Conservation (phyloP, 192 early-diverging fungal genomes). For the Haplosporangium gracile region DNA sequence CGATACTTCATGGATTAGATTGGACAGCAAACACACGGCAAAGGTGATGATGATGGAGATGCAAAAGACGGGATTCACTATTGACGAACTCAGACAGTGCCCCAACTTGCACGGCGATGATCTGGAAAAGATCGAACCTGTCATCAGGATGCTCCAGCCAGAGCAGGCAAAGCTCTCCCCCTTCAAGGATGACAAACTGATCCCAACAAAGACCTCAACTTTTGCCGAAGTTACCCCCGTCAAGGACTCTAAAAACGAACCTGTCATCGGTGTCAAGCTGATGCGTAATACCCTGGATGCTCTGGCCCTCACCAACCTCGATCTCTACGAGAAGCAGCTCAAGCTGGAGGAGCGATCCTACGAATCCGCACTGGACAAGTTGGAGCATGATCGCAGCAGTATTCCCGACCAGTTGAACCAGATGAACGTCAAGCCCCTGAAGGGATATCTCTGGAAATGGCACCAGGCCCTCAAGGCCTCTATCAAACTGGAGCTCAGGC, state of each 20-base stretch:
- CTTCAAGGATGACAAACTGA: conserved; percentile 3
- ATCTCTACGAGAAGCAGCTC: conserved; percentile 80
- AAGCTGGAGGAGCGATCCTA: conserved; percentile 88
- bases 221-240: conserved; percentile 26
- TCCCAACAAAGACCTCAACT: conserved; percentile 12
- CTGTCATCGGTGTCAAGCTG: conserved; percentile 80
- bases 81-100: conserved; percentile 28
- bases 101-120: conserved; percentile 44
- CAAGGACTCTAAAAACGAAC: conserved; percentile 46
- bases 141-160: conserved; percentile 33
- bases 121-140: conserved; percentile 33
- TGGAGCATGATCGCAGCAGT: conserved; percentile 66
- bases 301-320: conserved; percentile 64
- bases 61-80: conserved; percentile 50
- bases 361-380: conserved; percentile 77
- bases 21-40: conserved; percentile 59
- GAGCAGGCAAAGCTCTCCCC: conserved; percentile 23
- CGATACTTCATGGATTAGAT: conserved; percentile 25
- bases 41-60: conserved; percentile 63
- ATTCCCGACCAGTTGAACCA: conserved; percentile 69
- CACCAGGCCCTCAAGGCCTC: conserved; percentile 74
- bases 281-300: conserved; percentile 78
- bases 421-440: conserved; percentile 69
- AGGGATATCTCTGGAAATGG: conserved; percentile 79
- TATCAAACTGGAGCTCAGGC: conserved; percentile 78